Evolutionary conservation across 306 rosid species (phyloP).

Genomic region (Cucurbita moschata): DNA sequence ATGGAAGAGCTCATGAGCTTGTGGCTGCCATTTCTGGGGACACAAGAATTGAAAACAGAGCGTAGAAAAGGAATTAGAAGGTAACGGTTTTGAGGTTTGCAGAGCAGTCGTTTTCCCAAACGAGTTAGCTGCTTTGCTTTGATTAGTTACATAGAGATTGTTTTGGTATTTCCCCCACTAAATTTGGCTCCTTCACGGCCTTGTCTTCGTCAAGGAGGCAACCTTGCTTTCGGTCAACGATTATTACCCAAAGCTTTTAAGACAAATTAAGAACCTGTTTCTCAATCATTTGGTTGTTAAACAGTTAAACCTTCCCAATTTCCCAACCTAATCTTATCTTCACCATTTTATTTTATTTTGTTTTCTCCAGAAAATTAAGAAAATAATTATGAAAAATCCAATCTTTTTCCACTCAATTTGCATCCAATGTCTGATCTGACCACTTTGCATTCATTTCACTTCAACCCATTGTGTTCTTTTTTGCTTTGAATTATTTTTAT

Average conservation of each 20-base stretch:
- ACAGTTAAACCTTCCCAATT: background rate
- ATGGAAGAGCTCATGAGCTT: slow-evolving; percentile 29
- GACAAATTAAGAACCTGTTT: background rate
- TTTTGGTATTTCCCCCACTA: slow-evolving; percentile 1
- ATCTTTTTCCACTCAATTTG: background rate
- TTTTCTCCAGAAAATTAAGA: background rate
- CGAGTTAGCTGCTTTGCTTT: slow-evolving; percentile 2
- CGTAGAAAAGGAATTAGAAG: slow-evolving; percentile 2
- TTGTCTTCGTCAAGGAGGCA: slow-evolving; percentile 6
- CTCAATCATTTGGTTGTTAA: background rate
- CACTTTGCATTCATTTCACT: background rate
- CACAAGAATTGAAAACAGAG: slow-evolving; percentile 19
- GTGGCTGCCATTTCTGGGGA: slow-evolving; percentile 39
- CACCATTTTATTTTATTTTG: background rate
- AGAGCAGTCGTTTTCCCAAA: slow-evolving; percentile 12
- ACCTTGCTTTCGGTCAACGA: slow-evolving; percentile 1
- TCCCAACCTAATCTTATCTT: background rate
- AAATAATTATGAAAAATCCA: background rate
- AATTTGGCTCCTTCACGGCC: background rate
- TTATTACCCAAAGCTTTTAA: slow-evolving; percentile 11
- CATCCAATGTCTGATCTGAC: background rate
- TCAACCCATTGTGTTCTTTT: background rate
- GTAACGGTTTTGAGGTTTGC: background rate
- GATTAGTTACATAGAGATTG: background rate
- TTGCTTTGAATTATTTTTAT: background rate